phyloP scores from a whole-genome alignment of 345 rosid species.

The Gossypioides kirkii region DNA sequence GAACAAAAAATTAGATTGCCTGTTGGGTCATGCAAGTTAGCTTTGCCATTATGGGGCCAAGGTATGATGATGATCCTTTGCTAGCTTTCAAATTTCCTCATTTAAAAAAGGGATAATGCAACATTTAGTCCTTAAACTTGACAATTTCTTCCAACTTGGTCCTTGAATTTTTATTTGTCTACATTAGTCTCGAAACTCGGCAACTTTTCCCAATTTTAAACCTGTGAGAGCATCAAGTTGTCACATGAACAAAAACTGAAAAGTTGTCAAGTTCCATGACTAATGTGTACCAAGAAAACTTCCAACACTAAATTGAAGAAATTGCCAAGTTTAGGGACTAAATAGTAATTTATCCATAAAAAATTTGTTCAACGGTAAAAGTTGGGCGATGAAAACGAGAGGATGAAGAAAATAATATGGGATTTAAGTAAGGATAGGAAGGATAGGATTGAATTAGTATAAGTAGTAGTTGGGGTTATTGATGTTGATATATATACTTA shows the following conservation, averaged over 20 bases:
- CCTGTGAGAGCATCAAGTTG: too few relatives aligned
- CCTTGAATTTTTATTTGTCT: too few relatives aligned
- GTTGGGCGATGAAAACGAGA: not conserved
- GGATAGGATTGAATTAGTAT: not conserved
- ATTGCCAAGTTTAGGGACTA: too few relatives aligned
- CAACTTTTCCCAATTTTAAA: too few relatives aligned
- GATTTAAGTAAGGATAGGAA: not conserved
- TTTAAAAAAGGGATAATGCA: too few relatives aligned
- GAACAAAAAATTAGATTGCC: constrained; percentile 73
- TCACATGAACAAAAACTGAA: too few relatives aligned
- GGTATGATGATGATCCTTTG: constrained; percentile 40
- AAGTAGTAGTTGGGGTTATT: not conserved
- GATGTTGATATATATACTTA: constrained; percentile 3
- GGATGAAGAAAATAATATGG: not conserved
- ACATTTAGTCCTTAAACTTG: too few relatives aligned
- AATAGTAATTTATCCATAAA: not conserved
- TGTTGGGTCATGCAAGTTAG: constrained; percentile 69
- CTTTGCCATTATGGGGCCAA: constrained; percentile 84
- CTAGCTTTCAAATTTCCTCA: not conserved
- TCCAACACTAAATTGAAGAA: too few relatives aligned
- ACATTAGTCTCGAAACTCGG: too few relatives aligned
- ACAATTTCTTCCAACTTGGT: too few relatives aligned
- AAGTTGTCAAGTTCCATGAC: too few relatives aligned
- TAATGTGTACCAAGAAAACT: too few relatives aligned
- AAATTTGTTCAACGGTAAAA: not conserved